Conservation (phyloP, 371 early-diverging fungal genomes). For the Mucor racemosus region DNA sequence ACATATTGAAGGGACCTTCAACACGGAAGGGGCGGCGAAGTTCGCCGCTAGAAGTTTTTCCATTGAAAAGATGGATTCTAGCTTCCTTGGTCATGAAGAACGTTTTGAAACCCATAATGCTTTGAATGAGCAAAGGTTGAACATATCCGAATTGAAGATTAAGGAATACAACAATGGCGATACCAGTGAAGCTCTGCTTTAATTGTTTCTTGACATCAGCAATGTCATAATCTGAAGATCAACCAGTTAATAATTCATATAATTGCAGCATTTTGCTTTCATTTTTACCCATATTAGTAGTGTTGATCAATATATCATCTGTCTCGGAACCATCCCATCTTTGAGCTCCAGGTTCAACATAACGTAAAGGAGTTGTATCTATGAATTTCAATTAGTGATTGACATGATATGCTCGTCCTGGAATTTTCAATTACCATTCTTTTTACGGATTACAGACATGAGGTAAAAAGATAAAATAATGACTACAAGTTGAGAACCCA, state of each 20-base stretch:
- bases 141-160: slow-evolving; percentile 86
- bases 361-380: slow-evolving; percentile 48
- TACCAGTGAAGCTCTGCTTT: slow-evolving; percentile 68
- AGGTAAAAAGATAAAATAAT: slow-evolving; percentile 39
- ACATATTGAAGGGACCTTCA: slow-evolving; percentile 63
- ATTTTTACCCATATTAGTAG: slow-evolving; percentile 41
- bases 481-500: slow-evolving; percentile 34
- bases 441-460: slow-evolving; percentile 36
- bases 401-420: not conserved
- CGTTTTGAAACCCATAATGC: slow-evolving; percentile 72
- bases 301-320: slow-evolving; percentile 38
- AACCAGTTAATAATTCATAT: not conserved
- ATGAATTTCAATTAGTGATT: not conserved
- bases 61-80: slow-evolving; percentile 68
- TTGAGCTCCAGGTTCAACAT: slow-evolving; percentile 45
- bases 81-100: slow-evolving; percentile 68
- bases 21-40: slow-evolving; percentile 81
- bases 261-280: not conserved
- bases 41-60: slow-evolving; percentile 70
- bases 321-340: slow-evolving; percentile 43
- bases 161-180: slow-evolving; percentile 74
- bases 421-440: slow-evolving; percentile 40
- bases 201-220: slow-evolving; percentile 70
- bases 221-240: slow-evolving; percentile 73
- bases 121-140: slow-evolving; percentile 85